Conservation (phyloP, 2,329 filamentous ascomycete species). For the Ophiostoma sp. region DNA sequence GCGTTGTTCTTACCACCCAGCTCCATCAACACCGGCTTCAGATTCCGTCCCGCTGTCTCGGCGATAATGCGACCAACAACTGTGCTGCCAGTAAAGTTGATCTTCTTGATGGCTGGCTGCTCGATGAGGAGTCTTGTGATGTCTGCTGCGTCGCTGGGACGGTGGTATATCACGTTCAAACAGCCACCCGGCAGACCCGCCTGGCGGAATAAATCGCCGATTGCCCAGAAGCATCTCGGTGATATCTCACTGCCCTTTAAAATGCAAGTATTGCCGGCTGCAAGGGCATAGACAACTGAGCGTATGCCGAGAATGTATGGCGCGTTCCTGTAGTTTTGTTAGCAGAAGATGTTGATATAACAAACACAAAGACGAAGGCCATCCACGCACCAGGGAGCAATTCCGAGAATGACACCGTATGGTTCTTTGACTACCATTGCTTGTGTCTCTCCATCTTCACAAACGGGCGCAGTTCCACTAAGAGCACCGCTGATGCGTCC, state of each 20-base stretch:
- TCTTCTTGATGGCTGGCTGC: slow-evolving; percentile 68
- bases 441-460: not conserved
- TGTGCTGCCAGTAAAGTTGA: slow-evolving; percentile 85
- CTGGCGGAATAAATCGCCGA: slow-evolving; percentile 65
- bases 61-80: slow-evolving; percentile 72
- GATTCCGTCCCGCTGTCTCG: slow-evolving; percentile 65
- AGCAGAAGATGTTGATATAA: too few species aligned
- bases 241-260: slow-evolving; percentile 70
- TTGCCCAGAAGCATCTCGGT: slow-evolving; percentile 62
- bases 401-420: slow-evolving; percentile 74
- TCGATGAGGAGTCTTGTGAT: slow-evolving; percentile 69
- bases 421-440: slow-evolving; percentile 74
- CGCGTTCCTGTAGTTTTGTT: slow-evolving; percentile 53
- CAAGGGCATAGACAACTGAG: slow-evolving; percentile 64
- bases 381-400: slow-evolving; percentile 72
- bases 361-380: too few species aligned
- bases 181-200: slow-evolving; percentile 76
- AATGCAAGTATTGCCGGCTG: slow-evolving; percentile 74
- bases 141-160: slow-evolving; percentile 64
- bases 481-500: slow-evolving; percentile 38
- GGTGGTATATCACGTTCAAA: slow-evolving; percentile 69
- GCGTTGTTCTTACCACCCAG: slow-evolving; percentile 79
- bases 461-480: not conserved
- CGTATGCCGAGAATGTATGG: slow-evolving; percentile 56
- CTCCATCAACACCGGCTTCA: slow-evolving; percentile 80